Base-by-base conservation (phyloP, 148 eudicot species). In the Pouteria glomerata region DNA sequence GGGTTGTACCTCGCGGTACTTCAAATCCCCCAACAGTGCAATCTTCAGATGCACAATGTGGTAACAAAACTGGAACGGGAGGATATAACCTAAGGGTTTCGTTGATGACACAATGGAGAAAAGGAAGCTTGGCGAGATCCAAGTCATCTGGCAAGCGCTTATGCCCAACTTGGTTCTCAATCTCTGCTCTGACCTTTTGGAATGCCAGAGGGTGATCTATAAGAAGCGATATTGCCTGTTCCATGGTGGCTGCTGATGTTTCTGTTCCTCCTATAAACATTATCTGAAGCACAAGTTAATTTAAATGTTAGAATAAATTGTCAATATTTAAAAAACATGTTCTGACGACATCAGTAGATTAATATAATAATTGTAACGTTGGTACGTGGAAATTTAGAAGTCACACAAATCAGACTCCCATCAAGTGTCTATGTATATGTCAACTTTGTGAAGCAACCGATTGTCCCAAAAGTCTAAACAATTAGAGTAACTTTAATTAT, bases 191-290 rank as follows among this genome's bases (percentile, higher is more conserved):
- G 8, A 61, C 60, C 66, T 70, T 81, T 8, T 15, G 30, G 24
- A 81, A 27, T 66, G 35, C 62, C n/a, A 52, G 18, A 0, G 78
- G 78, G 44, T 81, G 68, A 53, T 58, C 50, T 65, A 81, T 52
- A 23, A 81, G 75, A 23, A 77, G 78, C 1, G 76, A 69, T 73
- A 74, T 73, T 3, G 81, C 84, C 73, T 77, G 66, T 70, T 81
- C 81, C 18, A 74, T 63, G 1, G 81, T 66, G 30, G 16, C 21
- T 11, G 66, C 42, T 6, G 84, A 73, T 59, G 84, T 70, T 33
- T 59, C 81, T 64, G 63, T 77, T 57, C 84, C 84, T 62, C 76
- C 81, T 34, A 64, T 6, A 31, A 81, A 62, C 64, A 77, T 23
- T 33, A 63, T 8, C 84, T 81, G 52, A 15, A 68, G 41, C 3